These are phyloP conservation scores for Mycena chlorophos DNA, from an alignment of 768 basidiomycete genomes.

Conservation along the genomic window DNA sequence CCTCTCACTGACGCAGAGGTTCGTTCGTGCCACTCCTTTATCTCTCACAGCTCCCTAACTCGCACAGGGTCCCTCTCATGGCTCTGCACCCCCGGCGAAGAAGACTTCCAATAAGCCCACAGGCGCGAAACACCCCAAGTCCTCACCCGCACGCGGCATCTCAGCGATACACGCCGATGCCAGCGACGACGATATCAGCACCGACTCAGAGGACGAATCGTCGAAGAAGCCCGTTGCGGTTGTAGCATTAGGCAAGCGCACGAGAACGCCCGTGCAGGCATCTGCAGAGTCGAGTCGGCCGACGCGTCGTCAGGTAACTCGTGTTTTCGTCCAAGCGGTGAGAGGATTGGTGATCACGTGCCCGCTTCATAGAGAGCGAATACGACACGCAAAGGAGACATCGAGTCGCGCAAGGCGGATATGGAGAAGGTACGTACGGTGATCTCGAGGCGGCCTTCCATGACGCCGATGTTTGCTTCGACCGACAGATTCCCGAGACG, in stretches of 20 bases:
- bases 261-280: slow-evolving; percentile 11
- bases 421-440: background rate
- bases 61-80: background rate
- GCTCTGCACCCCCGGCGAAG: background rate
- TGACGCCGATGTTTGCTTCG: background rate
- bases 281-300: slow-evolving; percentile 5
- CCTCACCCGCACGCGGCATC: slow-evolving; percentile 6
- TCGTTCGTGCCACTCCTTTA: background rate
- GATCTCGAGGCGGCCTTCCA: background rate
- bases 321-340: background rate
- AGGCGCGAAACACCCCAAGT: background rate
- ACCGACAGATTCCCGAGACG: background rate
- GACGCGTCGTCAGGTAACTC: slow-evolving; percentile 11
- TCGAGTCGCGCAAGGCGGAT: slow-evolving; percentile 9
- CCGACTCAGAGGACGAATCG: slow-evolving; percentile 13
- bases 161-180: slow-evolving; percentile 10
- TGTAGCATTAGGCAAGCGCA: slow-evolving; percentile 12
- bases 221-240: slow-evolving; percentile 3
- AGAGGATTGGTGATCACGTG: background rate
- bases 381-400: slow-evolving; percentile 8
- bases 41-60: background rate
- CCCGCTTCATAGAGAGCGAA: slow-evolving; percentile 2
- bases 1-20: slow-evolving; percentile 24
- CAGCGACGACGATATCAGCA: slow-evolving; percentile 12
- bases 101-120: slow-evolving; percentile 7